A percentile compares a stretch with the other conserved stretches of the same genome.
Evolutionary conservation across 805 yeast genomes (phyloP).

Genomic region (Spathaspora arborariae): DNA sequence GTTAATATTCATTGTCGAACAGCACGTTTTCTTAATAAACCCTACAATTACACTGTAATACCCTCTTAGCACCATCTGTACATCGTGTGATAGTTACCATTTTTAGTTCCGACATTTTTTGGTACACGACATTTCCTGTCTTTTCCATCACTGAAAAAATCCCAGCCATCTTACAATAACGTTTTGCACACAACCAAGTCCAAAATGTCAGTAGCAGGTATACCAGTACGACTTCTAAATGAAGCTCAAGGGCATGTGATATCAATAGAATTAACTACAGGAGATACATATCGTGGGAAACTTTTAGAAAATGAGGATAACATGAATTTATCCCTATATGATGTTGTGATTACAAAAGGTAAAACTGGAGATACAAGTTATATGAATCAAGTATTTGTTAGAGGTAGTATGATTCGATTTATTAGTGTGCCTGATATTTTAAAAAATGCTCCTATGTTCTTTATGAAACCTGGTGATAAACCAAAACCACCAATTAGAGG

Average conservation of each 20-base stretch:
- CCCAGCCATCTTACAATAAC: neutral
- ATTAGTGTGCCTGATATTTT: slow-evolving; percentile 86
- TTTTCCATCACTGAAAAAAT: neutral
- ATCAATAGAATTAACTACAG: slow-evolving; percentile 77
- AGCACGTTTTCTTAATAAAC: no score
- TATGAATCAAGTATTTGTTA: slow-evolving; percentile 79
- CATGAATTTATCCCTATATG: slow-evolving; percentile 86
- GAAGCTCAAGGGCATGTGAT: slow-evolving; percentile 89
- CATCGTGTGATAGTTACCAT: no score
- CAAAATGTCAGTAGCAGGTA: slow-evolving; percentile 56
- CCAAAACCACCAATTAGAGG: slow-evolving; percentile 74
- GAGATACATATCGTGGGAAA: slow-evolving; percentile 86
- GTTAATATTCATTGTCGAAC: no score
- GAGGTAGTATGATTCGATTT: slow-evolving; percentile 88
- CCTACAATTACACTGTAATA: no score
- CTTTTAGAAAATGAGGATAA: slow-evolving; percentile 85
- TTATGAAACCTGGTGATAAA: slow-evolving; percentile 50
- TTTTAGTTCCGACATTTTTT: no score
- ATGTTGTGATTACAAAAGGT: slow-evolving; percentile 70
- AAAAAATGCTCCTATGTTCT: slow-evolving; percentile 85
- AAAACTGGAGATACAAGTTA: slow-evolving; percentile 69
- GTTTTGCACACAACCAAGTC: neutral
- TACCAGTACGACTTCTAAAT: slow-evolving; percentile 80
- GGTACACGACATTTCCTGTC: no score
- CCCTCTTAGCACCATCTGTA: no score